Percentiles rank a stretch among this genome's conserved stretches.
phyloP scores from a whole-genome alignment of 768 basidiomycete species.

The Collybia sp. region DNA sequence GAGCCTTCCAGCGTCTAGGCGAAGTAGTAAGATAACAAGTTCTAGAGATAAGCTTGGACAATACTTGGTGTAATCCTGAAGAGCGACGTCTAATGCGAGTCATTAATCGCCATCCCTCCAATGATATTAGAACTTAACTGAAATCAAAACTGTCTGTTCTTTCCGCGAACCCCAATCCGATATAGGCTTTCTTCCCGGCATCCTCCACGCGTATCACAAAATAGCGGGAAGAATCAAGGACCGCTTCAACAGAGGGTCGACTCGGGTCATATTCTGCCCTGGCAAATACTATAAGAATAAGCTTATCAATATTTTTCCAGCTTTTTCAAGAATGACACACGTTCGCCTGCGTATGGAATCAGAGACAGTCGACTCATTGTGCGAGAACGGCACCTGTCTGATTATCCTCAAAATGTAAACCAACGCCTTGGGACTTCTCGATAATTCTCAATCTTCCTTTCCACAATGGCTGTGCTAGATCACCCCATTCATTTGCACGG shows the following conservation, averaged over 20 bases:
- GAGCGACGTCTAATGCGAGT: constrained; percentile 58
- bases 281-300: constrained; percentile 82
- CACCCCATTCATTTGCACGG: constrained; percentile 91
- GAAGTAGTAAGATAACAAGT: constrained; percentile 4
- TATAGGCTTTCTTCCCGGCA: constrained; percentile 81
- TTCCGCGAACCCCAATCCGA: constrained; percentile 91
- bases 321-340: background rate
- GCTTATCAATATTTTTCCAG: constrained; percentile 43
- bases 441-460: constrained; percentile 86
- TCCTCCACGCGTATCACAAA: constrained; percentile 93
- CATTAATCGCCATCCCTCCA: background rate
- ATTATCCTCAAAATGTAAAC: constrained; percentile 76
- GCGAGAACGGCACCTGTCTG: constrained; percentile 55
- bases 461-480: constrained; percentile 80
- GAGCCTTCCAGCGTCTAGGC: constrained; percentile 58
- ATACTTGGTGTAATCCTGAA: constrained; percentile 85
- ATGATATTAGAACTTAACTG: constrained; percentile 48
- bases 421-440: constrained; percentile 66
- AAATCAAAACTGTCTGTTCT: constrained; percentile 89
- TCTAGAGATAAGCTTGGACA: constrained; percentile 7
- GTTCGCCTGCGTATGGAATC: constrained; percentile 4
- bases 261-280: constrained; percentile 75
- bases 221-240: constrained; percentile 91
- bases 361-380: constrained; percentile 1
- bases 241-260: constrained; percentile 88